Evolutionary conservation across 2,329 filamentous ascomycete genomes (phyloP), one percentile per base, ranked within the genome.

Genomic region (Chaetomium globosum): DNA sequence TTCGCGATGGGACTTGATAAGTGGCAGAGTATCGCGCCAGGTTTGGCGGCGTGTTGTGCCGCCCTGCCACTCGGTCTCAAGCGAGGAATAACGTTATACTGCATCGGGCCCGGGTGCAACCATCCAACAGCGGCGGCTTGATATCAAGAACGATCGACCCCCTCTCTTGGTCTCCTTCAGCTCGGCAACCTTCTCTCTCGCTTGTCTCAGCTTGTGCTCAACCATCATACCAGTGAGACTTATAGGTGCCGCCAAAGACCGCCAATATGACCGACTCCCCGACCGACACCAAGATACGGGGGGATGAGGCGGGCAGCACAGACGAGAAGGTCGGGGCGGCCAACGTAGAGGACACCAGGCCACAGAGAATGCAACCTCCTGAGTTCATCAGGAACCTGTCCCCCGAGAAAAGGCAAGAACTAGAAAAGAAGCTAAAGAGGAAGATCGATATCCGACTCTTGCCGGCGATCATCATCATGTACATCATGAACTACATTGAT

Each of bases 401-500:
- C 1, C 74, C 76, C 2, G 83, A 84, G 67, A 76, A 85, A 66
- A 78, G 83, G 9, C 65, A 69, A 0, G 66, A 70, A 13, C 77
- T 82, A 5, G 86, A 89, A 75, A 80, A 78, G 67, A 80, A 79
- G 59, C 75, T 90, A 68, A 79, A 82, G 68, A 79, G 82, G 60
- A 89, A 89, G 76, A 85, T 90, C 63, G 87, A 89, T 71, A 66
- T 82, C 9, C 77, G 86, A 51, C 73, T 89, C 21, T 77, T 90
- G 71, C 86, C 86, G 0, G 84, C 85, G 74, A 77, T 89, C 26
- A 83, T 88, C 65, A 72, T 88, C 66, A 87, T 89, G 81, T 89
- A 88, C 67, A 86, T 89, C 68, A 75, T 89, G 75, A 89, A 88
- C 71, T 89, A 87, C 73, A 77, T 88, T 58, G 84, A 86, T 63